Evolutionary conservation across 257 asterid species (phyloP), one percentile per base, ranked within the genome.

Genomic region (Gentiana straminea): DNA sequence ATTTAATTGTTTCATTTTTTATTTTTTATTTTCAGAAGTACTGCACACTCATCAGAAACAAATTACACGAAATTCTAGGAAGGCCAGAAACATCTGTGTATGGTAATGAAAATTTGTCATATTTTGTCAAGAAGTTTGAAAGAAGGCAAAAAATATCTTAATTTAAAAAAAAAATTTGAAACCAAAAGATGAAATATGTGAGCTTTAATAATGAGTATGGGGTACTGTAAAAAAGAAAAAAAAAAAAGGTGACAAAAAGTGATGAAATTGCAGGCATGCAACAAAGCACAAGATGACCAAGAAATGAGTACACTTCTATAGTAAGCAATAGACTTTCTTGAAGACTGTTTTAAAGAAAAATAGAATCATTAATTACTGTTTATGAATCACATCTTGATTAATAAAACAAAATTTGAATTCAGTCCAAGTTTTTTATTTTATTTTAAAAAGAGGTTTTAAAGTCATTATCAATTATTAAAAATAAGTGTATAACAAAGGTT

Each of bases 121-220:
- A 10, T 1, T 41, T 39, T 41, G 9, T 2, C 5, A 41, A 10
- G 46, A 3, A 41, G 46, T 7, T 41, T 24, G 24, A 24, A 24
- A 24, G 24, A 24, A 24, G 24, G 24, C 24, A 24, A 24, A 24
- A 24, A 24, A 24, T 24, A 24, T 2, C 46, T 41, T 41, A 41
- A 24, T 24, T 41, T 2, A 2, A 41, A 10, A 41, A 15, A 24
- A 24, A 24, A 41, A n/a, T n/a, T 41, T 2, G 46, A 41, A 10
- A 41, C 46, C 3, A 41, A 41, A 41, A 41, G 8, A 41, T 5
- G 7, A 10, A 10, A 41, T 41, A 7, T 41, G 3, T 7, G 46
- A 41, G 46, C 46, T 41, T 41, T 41, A 58, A 51, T 63, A 64
- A 67, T 51, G 67, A 67, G 58, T 58, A 54, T 58, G 59, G 67